Evolutionary conservation across 768 basidiomycete genomes (phyloP).

Genomic region (Floccularia luteovirens): DNA sequence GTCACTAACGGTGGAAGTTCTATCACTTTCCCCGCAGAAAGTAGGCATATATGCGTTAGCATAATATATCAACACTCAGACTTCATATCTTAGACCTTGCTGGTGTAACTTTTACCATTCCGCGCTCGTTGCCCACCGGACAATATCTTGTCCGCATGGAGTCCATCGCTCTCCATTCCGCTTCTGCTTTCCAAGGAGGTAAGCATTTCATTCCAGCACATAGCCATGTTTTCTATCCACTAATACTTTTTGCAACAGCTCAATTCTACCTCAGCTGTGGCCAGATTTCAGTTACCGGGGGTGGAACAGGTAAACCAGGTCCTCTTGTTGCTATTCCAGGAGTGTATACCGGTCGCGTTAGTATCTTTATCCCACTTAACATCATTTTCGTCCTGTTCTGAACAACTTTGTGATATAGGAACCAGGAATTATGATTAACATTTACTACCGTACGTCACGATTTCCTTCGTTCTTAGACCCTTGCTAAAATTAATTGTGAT

Average conservation of each 20-base stretch:
- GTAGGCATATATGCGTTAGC: slow-evolving; percentile 13
- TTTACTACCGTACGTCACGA: slow-evolving; percentile 4
- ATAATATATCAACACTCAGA: neutral
- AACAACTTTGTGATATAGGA: slow-evolving; percentile 3
- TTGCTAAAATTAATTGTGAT: neutral
- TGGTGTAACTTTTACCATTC: slow-evolving; percentile 27
- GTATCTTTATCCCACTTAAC: neutral
- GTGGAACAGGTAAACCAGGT: slow-evolving; percentile 10
- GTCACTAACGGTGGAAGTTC: slow-evolving; percentile 36
- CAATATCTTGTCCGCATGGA: slow-evolving; percentile 35
- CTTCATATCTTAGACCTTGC: slow-evolving; percentile 11
- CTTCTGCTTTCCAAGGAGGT: slow-evolving; percentile 31
- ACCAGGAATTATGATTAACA: slow-evolving; percentile 8
- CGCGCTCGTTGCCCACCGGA: slow-evolving; percentile 27
- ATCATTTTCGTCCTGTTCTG: neutral
- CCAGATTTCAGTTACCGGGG: slow-evolving; percentile 12
- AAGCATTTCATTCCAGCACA: slow-evolving; percentile 4
- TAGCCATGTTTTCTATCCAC: neutral
- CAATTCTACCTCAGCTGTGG: slow-evolving; percentile 14
- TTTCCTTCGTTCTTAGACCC: neutral
- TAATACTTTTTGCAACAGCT: too few species aligned
- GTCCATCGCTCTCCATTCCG: slow-evolving; percentile 33
- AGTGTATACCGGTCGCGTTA: slow-evolving; percentile 7
- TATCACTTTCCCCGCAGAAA: slow-evolving; percentile 38
- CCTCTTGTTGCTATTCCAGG: slow-evolving; percentile 12